Conservation (phyloP, 106 monocot genomes). For the Agapanthus africanus region DNA sequence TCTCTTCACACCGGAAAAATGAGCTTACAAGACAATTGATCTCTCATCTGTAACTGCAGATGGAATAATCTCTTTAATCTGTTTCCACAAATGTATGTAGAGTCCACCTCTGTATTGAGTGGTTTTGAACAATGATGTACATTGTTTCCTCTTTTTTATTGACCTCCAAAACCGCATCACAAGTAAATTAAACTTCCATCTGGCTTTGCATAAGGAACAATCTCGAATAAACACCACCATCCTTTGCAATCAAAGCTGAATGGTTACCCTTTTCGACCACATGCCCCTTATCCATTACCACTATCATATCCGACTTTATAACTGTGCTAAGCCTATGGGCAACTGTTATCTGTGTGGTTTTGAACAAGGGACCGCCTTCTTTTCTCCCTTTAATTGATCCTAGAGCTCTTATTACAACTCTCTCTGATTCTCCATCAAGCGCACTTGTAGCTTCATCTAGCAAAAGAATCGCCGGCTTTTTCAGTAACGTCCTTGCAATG, state of each 20-base stretch:
- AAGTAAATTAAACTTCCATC: constrained; percentile 11
- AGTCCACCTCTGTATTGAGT: neutral
- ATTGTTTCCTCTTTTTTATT: neutral
- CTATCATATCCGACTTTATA: constrained; percentile 32
- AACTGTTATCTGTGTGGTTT: constrained; percentile 29
- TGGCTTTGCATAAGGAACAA: constrained; percentile 29
- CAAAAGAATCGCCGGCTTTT: constrained; percentile 24
- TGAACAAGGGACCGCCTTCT: neutral
- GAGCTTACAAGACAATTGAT: too few species aligned
- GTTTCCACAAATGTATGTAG: neutral
- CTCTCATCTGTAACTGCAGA: neutral
- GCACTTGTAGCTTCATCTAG: constrained; percentile 45
- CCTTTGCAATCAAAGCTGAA: constrained; percentile 13
- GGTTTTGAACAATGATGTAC: neutral
- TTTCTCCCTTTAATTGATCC: constrained; percentile 7
- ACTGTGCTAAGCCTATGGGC: constrained; percentile 41
- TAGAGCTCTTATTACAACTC: constrained; percentile 20
- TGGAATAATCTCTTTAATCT: neutral
- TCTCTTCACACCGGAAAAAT: too few species aligned
- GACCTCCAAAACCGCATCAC: neutral
- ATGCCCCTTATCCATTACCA: constrained; percentile 35
- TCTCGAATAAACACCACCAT: constrained; percentile 26
- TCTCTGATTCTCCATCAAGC: constrained; percentile 36
- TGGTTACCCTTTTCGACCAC: constrained; percentile 34
- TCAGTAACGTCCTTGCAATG: constrained; percentile 37